Evolutionary conservation across 371 early-diverging fungal genomes (phyloP).

Genomic region (Parasitella parasitica): DNA sequence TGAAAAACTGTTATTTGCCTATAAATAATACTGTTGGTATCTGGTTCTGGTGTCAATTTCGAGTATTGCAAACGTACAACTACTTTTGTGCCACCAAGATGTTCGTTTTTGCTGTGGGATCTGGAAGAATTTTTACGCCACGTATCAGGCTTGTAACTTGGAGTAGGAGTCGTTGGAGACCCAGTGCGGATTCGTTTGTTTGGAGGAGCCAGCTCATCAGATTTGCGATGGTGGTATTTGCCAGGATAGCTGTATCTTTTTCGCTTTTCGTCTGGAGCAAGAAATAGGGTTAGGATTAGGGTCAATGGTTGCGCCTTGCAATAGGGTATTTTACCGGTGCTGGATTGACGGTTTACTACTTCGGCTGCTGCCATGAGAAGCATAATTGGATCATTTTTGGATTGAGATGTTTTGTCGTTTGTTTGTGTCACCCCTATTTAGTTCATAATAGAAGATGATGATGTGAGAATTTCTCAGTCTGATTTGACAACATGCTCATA

Average conservation of each 20-base stretch:
- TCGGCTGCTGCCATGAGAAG: conserved; percentile 50
- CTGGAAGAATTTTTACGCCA: conserved; percentile 8
- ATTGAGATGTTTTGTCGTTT: conserved; percentile 1
- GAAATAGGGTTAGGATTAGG: too few relatives aligned
- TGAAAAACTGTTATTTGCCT: conserved; percentile 13
- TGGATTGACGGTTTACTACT: conserved; percentile 26
- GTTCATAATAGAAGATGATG: neutral
- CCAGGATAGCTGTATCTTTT: neutral
- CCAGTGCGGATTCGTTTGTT: conserved; percentile 15
- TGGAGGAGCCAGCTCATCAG: neutral
- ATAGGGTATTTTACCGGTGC: neutral
- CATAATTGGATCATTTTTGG: conserved; percentile 42
- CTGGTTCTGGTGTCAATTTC: neutral
- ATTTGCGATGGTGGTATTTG: conserved; percentile 14
- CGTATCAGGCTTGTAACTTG: conserved; percentile 7
- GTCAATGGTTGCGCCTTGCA: neutral
- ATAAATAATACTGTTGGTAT: neutral
- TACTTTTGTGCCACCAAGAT: conserved; percentile 8
- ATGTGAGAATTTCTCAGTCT: neutral
- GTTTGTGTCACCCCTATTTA: conserved; percentile 2
- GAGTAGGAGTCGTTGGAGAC: conserved; percentile 16
- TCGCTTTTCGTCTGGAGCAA: neutral
- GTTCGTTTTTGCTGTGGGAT: conserved; percentile 4
- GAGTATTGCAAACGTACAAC: neutral
- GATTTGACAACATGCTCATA: neutral